Evolutionary conservation across 2,329 filamentous ascomycete genomes (phyloP).

Genomic region (Paramyrothecium roridum): DNA sequence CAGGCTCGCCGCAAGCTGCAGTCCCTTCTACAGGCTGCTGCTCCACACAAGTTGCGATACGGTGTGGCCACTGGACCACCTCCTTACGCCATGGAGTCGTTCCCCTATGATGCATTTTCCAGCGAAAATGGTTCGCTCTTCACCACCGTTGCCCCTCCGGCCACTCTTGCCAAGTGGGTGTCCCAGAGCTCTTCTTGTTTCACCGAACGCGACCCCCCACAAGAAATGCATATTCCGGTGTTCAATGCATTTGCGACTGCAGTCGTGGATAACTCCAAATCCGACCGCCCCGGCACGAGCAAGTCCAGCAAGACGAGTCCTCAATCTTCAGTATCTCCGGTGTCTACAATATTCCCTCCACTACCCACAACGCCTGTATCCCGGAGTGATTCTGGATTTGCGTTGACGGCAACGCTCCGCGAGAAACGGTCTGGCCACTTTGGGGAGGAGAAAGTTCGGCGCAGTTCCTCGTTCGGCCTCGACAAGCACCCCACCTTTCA

Average conservation of each 20-base stretch:
- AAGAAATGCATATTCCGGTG: constrained; percentile 59
- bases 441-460: constrained; percentile 69
- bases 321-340: constrained; percentile 67
- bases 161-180: constrained; percentile 80
- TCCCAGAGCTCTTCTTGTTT: constrained; percentile 88
- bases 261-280: constrained; percentile 60
- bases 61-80: constrained; percentile 87
- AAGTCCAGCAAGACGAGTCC: constrained; percentile 61
- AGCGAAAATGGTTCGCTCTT: constrained; percentile 83
- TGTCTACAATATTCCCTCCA: constrained; percentile 73
- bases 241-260: constrained; percentile 90
- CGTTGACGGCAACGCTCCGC: constrained; percentile 77
- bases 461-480: constrained; percentile 90
- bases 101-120: constrained; percentile 84
- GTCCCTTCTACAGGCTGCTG: constrained; percentile 83
- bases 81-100: constrained; percentile 89
- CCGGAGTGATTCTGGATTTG: constrained; percentile 87
- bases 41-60: constrained; percentile 82
- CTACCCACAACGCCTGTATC: constrained; percentile 78
- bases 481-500: constrained; percentile 67
- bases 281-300: constrained; percentile 76
- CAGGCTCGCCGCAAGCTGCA: constrained; percentile 88
- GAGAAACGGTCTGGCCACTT: constrained; percentile 96
- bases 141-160: constrained; percentile 64
- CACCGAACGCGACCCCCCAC: constrained; percentile 59